phyloP scores from a whole-genome alignment of 2,329 filamentous ascomycete genomes.

The Dactylellina parvicollis region DNA sequence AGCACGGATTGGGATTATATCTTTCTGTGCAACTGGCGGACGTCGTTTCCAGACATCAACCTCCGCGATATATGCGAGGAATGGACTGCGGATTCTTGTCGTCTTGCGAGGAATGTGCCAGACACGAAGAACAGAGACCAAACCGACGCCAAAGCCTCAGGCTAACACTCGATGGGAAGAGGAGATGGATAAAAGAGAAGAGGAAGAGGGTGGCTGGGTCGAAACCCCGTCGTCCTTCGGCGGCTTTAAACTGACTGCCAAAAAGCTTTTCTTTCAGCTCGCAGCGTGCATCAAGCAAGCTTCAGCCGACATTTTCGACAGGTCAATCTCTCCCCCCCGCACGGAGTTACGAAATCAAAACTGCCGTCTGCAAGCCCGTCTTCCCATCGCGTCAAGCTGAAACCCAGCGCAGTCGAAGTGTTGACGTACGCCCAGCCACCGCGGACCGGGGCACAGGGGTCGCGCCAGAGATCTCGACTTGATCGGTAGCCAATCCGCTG shows the following conservation, averaged over 20 bases:
- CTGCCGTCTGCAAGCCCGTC: not conserved
- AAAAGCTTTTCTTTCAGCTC: not conserved
- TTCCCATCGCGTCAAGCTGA: slow-evolving; percentile 9
- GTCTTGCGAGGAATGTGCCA: slow-evolving; percentile 4
- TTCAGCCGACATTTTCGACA: not conserved
- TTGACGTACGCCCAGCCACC: slow-evolving; percentile 49
- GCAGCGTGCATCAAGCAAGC: not conserved
- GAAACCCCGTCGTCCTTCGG: not conserved
- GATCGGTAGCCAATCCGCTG: slow-evolving; percentile 36
- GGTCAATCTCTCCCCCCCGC: slow-evolving; percentile 23
- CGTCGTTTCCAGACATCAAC: not conserved
- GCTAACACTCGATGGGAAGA: not conserved
- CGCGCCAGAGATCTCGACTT: slow-evolving; percentile 25
- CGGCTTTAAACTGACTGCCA: slow-evolving; percentile 7
- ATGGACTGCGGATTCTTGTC: slow-evolving; percentile 16
- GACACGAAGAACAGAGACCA: slow-evolving; percentile 1
- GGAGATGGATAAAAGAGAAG: not conserved
- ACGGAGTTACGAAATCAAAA: slow-evolving; percentile 43
- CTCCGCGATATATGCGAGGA: not conserved
- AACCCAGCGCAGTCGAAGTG: slow-evolving; percentile 4
- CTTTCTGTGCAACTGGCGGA: too few relatives aligned
- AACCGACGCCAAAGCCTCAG: slow-evolving; percentile 2
- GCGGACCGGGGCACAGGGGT: slow-evolving; percentile 1
- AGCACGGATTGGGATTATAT: too few relatives aligned
- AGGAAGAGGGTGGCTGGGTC: slow-evolving; percentile 31